Evolutionary conservation across 2,329 filamentous ascomycete genomes (phyloP).

Genomic region (Herpomyces periplanetae): DNA sequence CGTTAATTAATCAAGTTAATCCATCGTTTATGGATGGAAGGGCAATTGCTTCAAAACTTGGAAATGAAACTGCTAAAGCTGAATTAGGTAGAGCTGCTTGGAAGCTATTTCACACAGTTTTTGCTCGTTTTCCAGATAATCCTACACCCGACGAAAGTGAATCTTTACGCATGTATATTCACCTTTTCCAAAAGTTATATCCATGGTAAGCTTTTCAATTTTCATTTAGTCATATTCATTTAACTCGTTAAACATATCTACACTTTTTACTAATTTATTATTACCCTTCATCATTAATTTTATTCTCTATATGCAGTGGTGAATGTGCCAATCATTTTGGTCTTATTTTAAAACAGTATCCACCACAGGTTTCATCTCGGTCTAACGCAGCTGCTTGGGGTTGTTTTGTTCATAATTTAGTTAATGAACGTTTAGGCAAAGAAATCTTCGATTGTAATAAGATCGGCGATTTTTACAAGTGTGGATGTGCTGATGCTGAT

Average conservation of each 20-base stretch:
- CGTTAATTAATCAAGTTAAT: too few species aligned
- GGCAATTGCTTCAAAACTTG: slow-evolving; percentile 38
- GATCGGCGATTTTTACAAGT: slow-evolving; percentile 24
- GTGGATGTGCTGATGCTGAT: slow-evolving; percentile 18
- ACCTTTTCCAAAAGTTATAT: slow-evolving; percentile 22
- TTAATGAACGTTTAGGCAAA: slow-evolving; percentile 20
- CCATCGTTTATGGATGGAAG: slow-evolving; percentile 22
- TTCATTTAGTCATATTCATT: slow-evolving; percentile 1
- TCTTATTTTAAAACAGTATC: slow-evolving; percentile 17
- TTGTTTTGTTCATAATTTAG: slow-evolving; percentile 23
- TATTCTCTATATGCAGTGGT: slow-evolving; percentile 10
- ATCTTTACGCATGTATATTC: slow-evolving; percentile 18
- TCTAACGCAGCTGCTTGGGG: slow-evolving; percentile 22
- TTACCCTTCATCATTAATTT: slow-evolving; percentile 2
- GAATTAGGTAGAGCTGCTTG: slow-evolving; percentile 22
- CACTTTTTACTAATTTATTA: slow-evolving; percentile 2
- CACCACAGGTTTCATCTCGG: slow-evolving; percentile 20
- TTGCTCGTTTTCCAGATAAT: slow-evolving; percentile 21
- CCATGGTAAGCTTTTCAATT: slow-evolving; percentile 12
- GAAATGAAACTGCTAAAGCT: slow-evolving; percentile 31
- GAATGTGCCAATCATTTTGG: slow-evolving; percentile 24
- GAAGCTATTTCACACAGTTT: slow-evolving; percentile 24
- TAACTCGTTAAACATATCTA: not conserved
- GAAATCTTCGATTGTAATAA: slow-evolving; percentile 20
- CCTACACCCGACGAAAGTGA: slow-evolving; percentile 18